phyloP scores from a whole-genome alignment of 306 rosid genomes.

The Quercus berberidifolia region DNA sequence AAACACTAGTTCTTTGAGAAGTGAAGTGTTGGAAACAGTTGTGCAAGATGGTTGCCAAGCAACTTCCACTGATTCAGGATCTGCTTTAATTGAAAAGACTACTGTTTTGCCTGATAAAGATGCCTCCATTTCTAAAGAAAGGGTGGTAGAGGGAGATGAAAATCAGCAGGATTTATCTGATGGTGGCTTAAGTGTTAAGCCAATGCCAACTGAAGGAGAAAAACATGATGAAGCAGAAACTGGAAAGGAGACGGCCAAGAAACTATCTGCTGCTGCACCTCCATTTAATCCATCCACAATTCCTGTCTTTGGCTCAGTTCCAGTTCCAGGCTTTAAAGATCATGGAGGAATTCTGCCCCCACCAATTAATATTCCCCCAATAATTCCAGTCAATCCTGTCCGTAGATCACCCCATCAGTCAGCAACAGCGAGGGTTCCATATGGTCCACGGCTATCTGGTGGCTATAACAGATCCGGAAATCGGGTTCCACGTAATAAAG shows the following conservation, averaged over 20 bases:
- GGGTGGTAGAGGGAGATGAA: slow-evolving; percentile 35
- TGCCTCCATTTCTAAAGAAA: slow-evolving; percentile 17
- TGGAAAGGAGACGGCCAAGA: slow-evolving; percentile 80
- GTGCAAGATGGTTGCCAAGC: slow-evolving; percentile 27
- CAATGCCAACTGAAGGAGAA: slow-evolving; percentile 49
- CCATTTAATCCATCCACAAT: slow-evolving; percentile 84
- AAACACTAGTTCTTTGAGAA: slow-evolving; percentile 14
- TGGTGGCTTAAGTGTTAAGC: slow-evolving; percentile 24
- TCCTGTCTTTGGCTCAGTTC: slow-evolving; percentile 80
- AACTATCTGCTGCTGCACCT: slow-evolving; percentile 97
- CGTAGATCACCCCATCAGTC: slow-evolving; percentile 97
- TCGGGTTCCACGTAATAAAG: slow-evolving; percentile 72
- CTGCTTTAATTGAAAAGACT: slow-evolving; percentile 33
- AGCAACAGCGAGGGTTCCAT: slow-evolving; percentile 93
- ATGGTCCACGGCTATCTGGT: slow-evolving; percentile 93
- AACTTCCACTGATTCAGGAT: slow-evolving; percentile 21
- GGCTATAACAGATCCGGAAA: slow-evolving; percentile 78
- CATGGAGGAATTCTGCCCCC: slow-evolving; percentile 92
- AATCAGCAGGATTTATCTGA: slow-evolving; percentile 26
- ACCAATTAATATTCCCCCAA: slow-evolving; percentile 84
- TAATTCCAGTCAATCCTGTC: slow-evolving; percentile 67
- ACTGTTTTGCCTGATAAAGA: slow-evolving; percentile 28
- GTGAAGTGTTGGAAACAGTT: slow-evolving; percentile 26
- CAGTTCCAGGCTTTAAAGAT: slow-evolving; percentile 75
- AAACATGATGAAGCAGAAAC: slow-evolving; percentile 66